phyloP scores from a whole-genome alignment of 129 eudicot genomes.

The Daucus carota region DNA sequence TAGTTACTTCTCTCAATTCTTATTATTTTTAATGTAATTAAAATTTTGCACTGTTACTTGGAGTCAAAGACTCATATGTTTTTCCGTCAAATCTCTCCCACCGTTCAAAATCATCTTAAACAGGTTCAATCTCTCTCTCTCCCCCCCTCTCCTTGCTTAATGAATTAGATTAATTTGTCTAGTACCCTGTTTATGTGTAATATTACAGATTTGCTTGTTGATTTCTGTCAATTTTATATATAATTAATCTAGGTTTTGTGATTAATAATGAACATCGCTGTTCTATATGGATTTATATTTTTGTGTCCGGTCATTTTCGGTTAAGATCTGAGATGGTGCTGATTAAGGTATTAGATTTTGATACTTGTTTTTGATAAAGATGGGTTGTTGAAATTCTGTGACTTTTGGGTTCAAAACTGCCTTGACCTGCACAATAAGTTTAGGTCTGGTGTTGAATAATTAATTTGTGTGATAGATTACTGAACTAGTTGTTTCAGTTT shows the following conservation, averaged over 20 bases:
- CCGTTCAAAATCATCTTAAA: constrained; percentile 88
- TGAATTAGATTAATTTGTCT: not conserved
- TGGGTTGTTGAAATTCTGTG: not conserved
- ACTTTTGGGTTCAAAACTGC: not conserved
- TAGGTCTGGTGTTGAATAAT: not conserved
- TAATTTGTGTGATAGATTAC: no score
- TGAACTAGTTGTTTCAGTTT: not conserved
- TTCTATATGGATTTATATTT: not conserved
- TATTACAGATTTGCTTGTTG: not conserved
- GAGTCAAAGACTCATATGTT: no score
- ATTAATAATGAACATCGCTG: not conserved
- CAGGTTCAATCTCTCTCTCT: constrained; percentile 27
- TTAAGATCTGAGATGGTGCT: no score
- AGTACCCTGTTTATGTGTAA: no score
- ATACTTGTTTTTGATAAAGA: not conserved
- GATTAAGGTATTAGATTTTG: no score
- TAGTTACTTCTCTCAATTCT: no score
- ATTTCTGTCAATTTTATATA: not conserved
- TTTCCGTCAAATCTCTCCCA: constrained; percentile 76
- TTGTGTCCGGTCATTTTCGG: no score
- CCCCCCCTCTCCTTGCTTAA: not conserved
- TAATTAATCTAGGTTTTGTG: not conserved
- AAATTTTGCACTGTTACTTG: no score
- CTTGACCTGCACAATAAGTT: no score
- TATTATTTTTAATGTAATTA: no score